Base-by-base conservation (phyloP, 805 yeast species). In the Metschnikowia continentalis region DNA sequence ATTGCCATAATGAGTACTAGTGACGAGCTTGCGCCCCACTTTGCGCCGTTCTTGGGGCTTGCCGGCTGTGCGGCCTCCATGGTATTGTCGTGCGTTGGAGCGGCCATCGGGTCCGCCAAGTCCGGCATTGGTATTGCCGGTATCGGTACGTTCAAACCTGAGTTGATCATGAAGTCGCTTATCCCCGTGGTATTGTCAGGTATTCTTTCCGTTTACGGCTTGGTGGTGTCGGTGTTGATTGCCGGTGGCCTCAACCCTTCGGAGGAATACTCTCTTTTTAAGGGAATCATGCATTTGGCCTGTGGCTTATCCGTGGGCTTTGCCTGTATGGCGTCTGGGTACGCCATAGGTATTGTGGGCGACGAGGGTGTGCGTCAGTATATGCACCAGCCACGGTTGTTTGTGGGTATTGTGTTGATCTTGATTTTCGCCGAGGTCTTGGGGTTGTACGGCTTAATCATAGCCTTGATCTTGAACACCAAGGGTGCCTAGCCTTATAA, bases 111-210 rank as follows among this genome's bases (percentile, higher is more conserved):
- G 52, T 92, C 98, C 3, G 98, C 98, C 55, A 94, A 94, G 71
- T 88, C 96, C 42, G 99, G 99, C 52, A 85, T 94, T 56, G 99
- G 99, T 79, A 94, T 94, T 62, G 76, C 97, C 32, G 99, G 98
- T 78, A 90, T 94, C 58, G 97, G 98, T 77, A 87, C 96, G 43
- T 94, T 92, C 75, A 88, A 88, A 67, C 99, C 99, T 11, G 99
- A 94, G 64, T 77, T 94, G 63, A 90, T 94, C 63, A 94, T 94
- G 98, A 88, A 86, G 70, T 86, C 94, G 6, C 77, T 94, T 46
- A 91, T 94, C 60, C 99, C 99, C 15, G 99, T 94, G 44, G 96
- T 94, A 57, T 90, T 94, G 96, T 84, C 94, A 56, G 99, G 99
- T 82, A 94, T 94, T 64, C 75, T 94, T 54, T 90, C 98, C 10